Evolutionary conservation across 2,329 filamentous ascomycete genomes (phyloP), one percentile per base, ranked within the genome.

Genomic region (Aspergillus fischeri): DNA sequence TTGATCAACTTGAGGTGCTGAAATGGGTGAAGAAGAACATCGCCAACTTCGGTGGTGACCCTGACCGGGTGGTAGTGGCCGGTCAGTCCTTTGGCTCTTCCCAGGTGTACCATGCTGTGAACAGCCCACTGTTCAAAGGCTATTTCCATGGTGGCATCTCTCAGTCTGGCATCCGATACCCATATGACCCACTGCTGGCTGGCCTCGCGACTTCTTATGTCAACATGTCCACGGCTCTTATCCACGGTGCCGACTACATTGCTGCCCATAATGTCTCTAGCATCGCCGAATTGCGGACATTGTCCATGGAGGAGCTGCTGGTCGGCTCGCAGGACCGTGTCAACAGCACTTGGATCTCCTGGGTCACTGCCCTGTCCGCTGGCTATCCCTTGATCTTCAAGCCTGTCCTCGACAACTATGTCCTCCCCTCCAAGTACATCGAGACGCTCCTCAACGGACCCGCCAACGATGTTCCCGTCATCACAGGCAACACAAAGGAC

Each of bases 1-100:
- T 78, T 29, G 81, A 84, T 59, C 82, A 84, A 63, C 71, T 80
- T n/a, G 72, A 81, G n/a, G 63, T 65, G n/a, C 72, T 86, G 2
- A 73, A 84, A 64, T 86, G 83, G 82, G 75, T 84, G 3, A 77
- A 80, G 57, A 65, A 76, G 50, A 71, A 82, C 61, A 82, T 83
- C 58, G 69, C 77, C 64, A 65, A 74, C 17, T 84, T 84, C 56
- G 81, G 82, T 42, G 81, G 82, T 44, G 78, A 83, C 65, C 72
- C 77, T 3, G 70, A 75, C 21, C 73, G 75, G 6, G 76, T 83
- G 25, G 80, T 78, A 1, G 73, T 83, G 14, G 62, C 61, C 9
- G 67, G 67, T 0, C 65, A 69, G 50, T 67, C 65, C 17, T 64
- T 65, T n/a, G 69, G 70, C 9, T 72, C 70, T 8, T 68, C 68